These are phyloP conservation scores for Gardenia jasminoides DNA, from an alignment of 257 asterid species.

Conservation along the genomic window DNA sequence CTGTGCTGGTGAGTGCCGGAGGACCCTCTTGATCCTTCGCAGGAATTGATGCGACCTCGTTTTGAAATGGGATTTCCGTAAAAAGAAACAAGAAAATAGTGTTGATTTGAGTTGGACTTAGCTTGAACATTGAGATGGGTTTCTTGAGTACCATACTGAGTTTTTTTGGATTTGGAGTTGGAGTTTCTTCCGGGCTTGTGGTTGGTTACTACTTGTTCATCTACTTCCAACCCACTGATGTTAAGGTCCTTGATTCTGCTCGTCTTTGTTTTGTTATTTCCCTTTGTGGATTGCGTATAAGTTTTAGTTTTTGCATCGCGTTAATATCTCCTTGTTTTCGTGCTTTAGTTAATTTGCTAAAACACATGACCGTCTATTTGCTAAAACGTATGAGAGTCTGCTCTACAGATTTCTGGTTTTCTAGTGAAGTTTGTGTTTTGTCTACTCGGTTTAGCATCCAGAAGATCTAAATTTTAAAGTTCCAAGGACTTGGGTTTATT, in stretches of 20 bases:
- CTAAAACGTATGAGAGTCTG: background rate
- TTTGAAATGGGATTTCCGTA: background rate
- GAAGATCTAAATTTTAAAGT: background rate
- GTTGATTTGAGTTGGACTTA: background rate
- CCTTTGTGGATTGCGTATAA: background rate
- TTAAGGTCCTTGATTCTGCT: conserved; percentile 51
- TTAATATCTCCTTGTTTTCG: background rate
- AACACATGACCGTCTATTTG: background rate
- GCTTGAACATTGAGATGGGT: conserved; percentile 53
- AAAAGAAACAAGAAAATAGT: too few species aligned
- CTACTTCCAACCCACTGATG: conserved; percentile 80
- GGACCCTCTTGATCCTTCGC: background rate
- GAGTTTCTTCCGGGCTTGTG: conserved; percentile 46
- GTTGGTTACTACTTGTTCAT: conserved; percentile 49
- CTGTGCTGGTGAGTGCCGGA: background rate
- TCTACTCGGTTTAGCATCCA: background rate
- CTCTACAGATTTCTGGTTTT: background rate
- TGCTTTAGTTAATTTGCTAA: background rate
- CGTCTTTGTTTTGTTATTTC: background rate
- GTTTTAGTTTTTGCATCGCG: background rate
- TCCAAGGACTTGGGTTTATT: background rate
- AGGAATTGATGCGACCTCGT: conserved; percentile 19
- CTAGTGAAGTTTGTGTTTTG: background rate
- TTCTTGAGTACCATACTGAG: conserved; percentile 64
- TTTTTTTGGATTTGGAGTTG: conserved; percentile 87